Percentiles rank a stretch among this genome's conserved stretches.
These are phyloP conservation scores for Pisolithus tinctorius DNA, from an alignment of 768 basidiomycete species.

Conservation along the genomic window DNA sequence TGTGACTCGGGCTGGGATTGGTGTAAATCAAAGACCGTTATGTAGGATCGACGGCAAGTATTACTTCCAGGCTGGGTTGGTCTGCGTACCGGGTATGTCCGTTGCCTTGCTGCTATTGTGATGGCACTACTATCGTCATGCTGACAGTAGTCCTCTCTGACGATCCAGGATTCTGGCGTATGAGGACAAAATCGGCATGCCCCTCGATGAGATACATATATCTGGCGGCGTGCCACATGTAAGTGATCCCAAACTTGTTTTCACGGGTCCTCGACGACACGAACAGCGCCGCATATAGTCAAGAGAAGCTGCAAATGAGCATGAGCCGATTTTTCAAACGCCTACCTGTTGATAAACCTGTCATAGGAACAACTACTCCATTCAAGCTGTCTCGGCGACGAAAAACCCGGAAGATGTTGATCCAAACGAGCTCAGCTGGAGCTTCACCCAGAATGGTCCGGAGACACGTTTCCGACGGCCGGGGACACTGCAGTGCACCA, in stretches of 20 bases:
- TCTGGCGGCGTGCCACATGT: slow-evolving; percentile 7
- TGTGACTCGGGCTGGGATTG: background rate
- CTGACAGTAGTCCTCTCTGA: background rate
- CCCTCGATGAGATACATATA: slow-evolving; percentile 66
- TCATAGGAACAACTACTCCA: slow-evolving; percentile 64
- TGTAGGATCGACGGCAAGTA: too few species aligned
- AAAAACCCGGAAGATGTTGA: slow-evolving; percentile 47
- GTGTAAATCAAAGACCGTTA: too few species aligned
- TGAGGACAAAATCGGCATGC: slow-evolving; percentile 74
- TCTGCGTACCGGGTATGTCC: too few species aligned
- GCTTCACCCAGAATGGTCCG: slow-evolving; percentile 30
- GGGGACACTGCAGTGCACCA: slow-evolving; percentile 9
- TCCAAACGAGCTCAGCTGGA: slow-evolving; percentile 25
- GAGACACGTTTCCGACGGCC: slow-evolving; percentile 34
- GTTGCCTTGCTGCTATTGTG: slow-evolving; percentile 14
- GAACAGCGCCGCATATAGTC: slow-evolving; percentile 30
- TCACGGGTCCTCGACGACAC: background rate
- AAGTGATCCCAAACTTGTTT: too few species aligned
- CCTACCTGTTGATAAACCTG: slow-evolving; percentile 60
- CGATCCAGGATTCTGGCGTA: slow-evolving; percentile 74
- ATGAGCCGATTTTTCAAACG: slow-evolving; percentile 70
- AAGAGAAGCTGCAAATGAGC: slow-evolving; percentile 54
- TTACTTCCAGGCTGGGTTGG: too few species aligned
- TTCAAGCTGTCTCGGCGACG: slow-evolving; percentile 40
- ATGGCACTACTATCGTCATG: too few species aligned